A percentile compares a stretch with the other conserved stretches of the same genome.
phyloP scores from a whole-genome alignment of 2,329 filamentous ascomycete species.

The Fulvia fulva region DNA sequence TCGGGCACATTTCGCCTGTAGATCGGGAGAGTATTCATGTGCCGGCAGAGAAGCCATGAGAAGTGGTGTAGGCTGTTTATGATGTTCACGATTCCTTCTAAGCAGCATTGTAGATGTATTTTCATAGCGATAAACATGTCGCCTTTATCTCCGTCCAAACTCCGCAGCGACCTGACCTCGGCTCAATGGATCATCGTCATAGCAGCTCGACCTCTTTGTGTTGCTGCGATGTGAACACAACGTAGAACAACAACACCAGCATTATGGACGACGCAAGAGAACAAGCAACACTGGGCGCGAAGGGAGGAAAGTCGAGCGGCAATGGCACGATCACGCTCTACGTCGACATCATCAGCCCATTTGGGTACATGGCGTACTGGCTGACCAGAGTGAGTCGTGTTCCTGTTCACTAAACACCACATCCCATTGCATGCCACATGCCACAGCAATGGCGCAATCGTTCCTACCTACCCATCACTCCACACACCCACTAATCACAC shows the following conservation, averaged over 20 bases:
- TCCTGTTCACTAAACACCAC: slow-evolving; percentile 5
- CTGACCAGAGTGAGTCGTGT: slow-evolving; percentile 46
- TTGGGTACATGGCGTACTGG: slow-evolving; percentile 58
- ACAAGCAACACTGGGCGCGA: not conserved
- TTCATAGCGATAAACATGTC: too few relatives aligned
- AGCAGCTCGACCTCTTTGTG: not conserved
- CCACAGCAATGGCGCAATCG: not conserved
- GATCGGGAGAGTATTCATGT: not conserved
- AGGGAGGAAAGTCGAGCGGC: not conserved
- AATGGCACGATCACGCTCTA: slow-evolving; percentile 52
- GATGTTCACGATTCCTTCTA: too few relatives aligned
- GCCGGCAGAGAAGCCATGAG: not conserved
- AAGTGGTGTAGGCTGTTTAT: too few relatives aligned
- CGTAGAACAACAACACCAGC: not conserved
- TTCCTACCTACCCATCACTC: not conserved
- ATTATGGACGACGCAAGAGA: slow-evolving; percentile 2
- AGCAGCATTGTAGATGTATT: not conserved
- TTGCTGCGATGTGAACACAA: not conserved
- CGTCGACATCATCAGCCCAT: slow-evolving; percentile 57
- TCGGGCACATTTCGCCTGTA: not conserved
- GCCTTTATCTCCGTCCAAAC: not conserved
- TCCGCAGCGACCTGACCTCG: not conserved
- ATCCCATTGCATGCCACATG: not conserved
- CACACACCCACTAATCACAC: not conserved
- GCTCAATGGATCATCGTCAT: not conserved